Conservation (phyloP, 2,329 filamentous ascomycete genomes). For the Ceratocystis harringtonii region DNA sequence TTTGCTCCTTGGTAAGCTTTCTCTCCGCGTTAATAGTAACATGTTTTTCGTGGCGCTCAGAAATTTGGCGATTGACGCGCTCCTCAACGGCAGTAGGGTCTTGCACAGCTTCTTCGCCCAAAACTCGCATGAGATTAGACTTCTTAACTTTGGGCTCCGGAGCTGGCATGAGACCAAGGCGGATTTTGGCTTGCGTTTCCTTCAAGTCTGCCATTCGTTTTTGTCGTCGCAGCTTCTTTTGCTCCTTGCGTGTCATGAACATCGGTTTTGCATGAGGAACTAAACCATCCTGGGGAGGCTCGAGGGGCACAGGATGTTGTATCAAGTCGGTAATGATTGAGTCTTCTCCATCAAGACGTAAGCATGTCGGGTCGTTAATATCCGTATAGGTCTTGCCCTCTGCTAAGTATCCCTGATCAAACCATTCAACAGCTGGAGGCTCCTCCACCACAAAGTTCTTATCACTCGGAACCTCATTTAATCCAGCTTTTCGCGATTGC, state of each 20-base stretch:
- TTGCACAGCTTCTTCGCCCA: conserved; percentile 74
- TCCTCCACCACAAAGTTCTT: conserved; percentile 74
- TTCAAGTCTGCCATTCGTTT: conserved; percentile 85
- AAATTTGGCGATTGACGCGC: conserved; percentile 82
- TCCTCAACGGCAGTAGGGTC: conserved; percentile 96
- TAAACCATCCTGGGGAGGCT: conserved; percentile 81
- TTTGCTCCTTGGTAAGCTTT: conserved; percentile 77
- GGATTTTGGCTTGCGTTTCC: conserved; percentile 91
- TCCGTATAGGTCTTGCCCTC: conserved; percentile 59
- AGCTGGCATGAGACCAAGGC: conserved; percentile 75
- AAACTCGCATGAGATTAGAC: conserved; percentile 90
- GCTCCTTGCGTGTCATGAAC: conserved; percentile 81
- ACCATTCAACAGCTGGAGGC: conserved; percentile 90
- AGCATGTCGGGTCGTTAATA: conserved; percentile 46
- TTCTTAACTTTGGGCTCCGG: conserved; percentile 95
- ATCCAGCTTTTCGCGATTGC: conserved; percentile 73
- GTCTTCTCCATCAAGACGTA: conserved; percentile 66
- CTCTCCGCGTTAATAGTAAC: conserved; percentile 65
- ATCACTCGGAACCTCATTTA: conserved; percentile 78
- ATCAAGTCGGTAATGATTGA: conserved; percentile 81
- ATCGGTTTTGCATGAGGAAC: conserved; percentile 69
- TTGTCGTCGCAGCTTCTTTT: conserved; percentile 78
- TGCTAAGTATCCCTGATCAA: conserved; percentile 75
- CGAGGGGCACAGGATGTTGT: conserved; percentile 80
- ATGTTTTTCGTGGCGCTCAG: conserved; percentile 68